These are phyloP conservation scores for Kodamaea sagamina DNA, from an alignment of 805 yeast species.

Conservation along the genomic window DNA sequence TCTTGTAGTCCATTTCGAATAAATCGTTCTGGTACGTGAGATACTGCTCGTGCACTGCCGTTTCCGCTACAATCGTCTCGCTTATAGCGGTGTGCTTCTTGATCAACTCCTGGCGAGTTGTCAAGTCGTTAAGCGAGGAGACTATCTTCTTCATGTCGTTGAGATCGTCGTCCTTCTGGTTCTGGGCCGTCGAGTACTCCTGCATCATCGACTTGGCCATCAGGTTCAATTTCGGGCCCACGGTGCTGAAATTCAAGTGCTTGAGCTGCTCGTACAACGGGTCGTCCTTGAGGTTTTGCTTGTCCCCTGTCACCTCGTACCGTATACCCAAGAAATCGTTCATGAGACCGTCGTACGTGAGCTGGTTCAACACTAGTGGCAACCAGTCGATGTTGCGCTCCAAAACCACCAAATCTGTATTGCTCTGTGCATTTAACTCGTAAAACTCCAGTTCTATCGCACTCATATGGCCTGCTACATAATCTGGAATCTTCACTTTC, in stretches of 20 bases:
- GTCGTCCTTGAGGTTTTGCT: constrained; percentile 39
- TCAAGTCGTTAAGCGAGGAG: constrained; percentile 64
- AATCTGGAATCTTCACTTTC: constrained; percentile 36
- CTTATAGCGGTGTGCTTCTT: constrained; percentile 76
- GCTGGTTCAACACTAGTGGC: constrained; percentile 70
- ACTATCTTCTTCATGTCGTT: constrained; percentile 65
- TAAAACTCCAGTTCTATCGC: constrained; percentile 42
- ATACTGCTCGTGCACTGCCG: constrained; percentile 44
- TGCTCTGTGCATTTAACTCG: constrained; percentile 40
- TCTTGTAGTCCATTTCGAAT: constrained; percentile 44
- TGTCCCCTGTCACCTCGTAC: constrained; percentile 16
- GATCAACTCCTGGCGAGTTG: constrained; percentile 65
- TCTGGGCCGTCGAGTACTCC: constrained; percentile 60
- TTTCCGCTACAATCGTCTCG: constrained; percentile 53
- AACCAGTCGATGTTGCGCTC: constrained; percentile 78
- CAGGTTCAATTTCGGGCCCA: constrained; percentile 70
- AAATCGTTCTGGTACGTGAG: constrained; percentile 72
- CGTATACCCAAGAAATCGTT: constrained; percentile 67
- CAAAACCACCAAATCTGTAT: constrained; percentile 71
- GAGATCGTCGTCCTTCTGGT: constrained; percentile 23
- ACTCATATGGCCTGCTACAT: constrained; percentile 36
- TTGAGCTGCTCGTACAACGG: constrained; percentile 36
- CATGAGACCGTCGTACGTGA: constrained; percentile 79
- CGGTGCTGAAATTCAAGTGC: constrained; percentile 72
- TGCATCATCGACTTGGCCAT: constrained; percentile 71